phyloP scores from a whole-genome alignment of 1,139 yeast genomes.

The Meyerozyma guilliermondii region DNA sequence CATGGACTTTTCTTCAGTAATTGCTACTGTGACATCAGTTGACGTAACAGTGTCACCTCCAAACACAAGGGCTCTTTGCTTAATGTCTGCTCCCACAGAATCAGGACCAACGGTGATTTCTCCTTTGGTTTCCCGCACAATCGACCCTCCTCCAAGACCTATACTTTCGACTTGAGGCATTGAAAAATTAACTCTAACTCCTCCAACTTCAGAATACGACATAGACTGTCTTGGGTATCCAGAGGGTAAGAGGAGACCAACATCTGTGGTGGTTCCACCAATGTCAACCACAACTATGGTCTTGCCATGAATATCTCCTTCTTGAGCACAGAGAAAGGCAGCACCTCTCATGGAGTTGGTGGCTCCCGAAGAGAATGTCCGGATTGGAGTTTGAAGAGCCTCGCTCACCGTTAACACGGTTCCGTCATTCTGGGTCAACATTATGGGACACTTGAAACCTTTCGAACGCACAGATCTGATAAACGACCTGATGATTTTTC shows the following conservation, averaged over 20 bases:
- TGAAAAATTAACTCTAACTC: conserved; percentile 37
- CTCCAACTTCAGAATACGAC: conserved; percentile 32
- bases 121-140: conserved; percentile 20
- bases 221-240: conserved; percentile 39
- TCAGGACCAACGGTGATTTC: conserved; percentile 34
- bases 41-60: conserved; percentile 32
- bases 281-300: conserved; percentile 33
- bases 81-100: conserved; percentile 34
- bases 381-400: conserved; percentile 30
- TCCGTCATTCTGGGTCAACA: conserved; percentile 40
- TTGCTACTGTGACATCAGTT: conserved; percentile 29
- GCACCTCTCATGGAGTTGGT: conserved; percentile 46
- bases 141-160: conserved; percentile 43
- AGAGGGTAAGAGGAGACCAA: conserved; percentile 30
- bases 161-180: conserved; percentile 42
- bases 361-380: conserved; percentile 41
- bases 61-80: conserved; percentile 22
- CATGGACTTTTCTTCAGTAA: conserved; percentile 6
- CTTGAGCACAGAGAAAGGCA: conserved; percentile 28
- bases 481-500: conserved; percentile 27
- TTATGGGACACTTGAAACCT: conserved; percentile 30
- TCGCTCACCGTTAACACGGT: conserved; percentile 31
- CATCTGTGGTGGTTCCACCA: conserved; percentile 44
- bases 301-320: conserved; percentile 18
- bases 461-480: conserved; percentile 22